Base-by-base conservation (phyloP, 139 green algal species). In the Axilococcus clingmanii region DNA sequence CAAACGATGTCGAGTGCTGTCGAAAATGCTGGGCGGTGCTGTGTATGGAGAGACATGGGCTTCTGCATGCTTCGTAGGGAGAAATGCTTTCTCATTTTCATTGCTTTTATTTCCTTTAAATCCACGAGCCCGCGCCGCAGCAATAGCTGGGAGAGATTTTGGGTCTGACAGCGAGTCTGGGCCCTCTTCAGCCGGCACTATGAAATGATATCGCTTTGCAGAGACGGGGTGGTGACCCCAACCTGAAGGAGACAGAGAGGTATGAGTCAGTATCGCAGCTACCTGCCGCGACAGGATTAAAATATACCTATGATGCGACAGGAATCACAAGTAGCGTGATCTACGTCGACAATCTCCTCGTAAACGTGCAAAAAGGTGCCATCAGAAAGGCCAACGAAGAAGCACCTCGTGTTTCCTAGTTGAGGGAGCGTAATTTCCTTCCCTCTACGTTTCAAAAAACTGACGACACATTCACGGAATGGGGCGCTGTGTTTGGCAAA, bases 151-250 rank as follows among this genome's bases (percentile, higher is more conserved):
- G 14, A 87, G 70, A 40, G 69, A 55, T 9, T 34, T 33, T 1
- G 50, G 52, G 42, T 86, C 77, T 1, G 60, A 50, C 22, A 82
- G 50, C 0, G 75, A 72, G 6, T 58, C 51, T 8, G 54, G 63
- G 3, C 63, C 63, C 15, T 36, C 57, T 48, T 67, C 64, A 52
- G 64, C 61, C 3, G 86, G 84, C 2, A 96, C 52, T 35, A 96
- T 83, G 48, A 96, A 94, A 66, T 96, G 88, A 41, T 83, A 94
- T 23, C 68, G 61, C 30, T 59, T 58, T n/a, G 52, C 69, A 43
- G 57, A 77, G 15, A 94, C 86, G 0, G 86, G 86, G 66, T 95
- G 86, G 30, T 83, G 63, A 41, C 87, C 76, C 88, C 88, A 96
- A 54, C 88, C 86, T 91, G 77, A 30, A 31, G 31, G 30, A 16